phyloP scores from a whole-genome alignment of 2,329 filamentous ascomycete species.

The Cordyceps farinosa region DNA sequence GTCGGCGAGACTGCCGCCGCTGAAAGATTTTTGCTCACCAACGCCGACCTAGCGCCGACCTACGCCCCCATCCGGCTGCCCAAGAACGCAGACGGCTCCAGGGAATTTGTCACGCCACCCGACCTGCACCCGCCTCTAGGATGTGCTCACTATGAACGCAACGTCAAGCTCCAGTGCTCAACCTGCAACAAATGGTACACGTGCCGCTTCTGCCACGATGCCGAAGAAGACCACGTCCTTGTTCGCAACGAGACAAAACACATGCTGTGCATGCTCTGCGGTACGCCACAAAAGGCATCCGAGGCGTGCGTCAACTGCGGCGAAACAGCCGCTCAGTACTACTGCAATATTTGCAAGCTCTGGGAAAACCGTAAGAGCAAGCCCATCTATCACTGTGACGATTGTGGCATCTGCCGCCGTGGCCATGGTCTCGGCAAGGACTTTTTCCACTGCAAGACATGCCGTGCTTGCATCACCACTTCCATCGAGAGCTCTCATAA shows the following conservation, averaged over 20 bases:
- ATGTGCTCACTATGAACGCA: conserved; percentile 89
- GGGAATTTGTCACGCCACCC: conserved; percentile 26
- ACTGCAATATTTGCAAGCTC: conserved; percentile 89
- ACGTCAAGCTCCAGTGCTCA: conserved; percentile 92
- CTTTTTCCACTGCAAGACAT: conserved; percentile 98
- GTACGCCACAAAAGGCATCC: conserved; percentile 74
- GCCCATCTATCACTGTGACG: conserved; percentile 91
- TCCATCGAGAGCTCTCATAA: conserved; percentile 80
- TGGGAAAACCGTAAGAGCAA: conserved; percentile 94
- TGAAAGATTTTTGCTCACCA: conserved; percentile 49
- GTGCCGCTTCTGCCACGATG: conserved; percentile 91
- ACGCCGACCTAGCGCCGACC: conserved; percentile 63
- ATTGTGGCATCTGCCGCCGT: conserved; percentile 92
- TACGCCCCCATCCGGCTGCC: conserved; percentile 55
- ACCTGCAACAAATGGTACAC: conserved; percentile 91
- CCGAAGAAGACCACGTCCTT: conserved; percentile 72
- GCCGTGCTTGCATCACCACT: conserved; percentile 91
- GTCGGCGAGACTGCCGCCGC: conserved; percentile 36
- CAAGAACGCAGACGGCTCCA: conserved; percentile 43
- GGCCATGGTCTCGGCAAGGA: conserved; percentile 92
- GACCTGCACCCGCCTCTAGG: conserved; percentile 56
- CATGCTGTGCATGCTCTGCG: conserved; percentile 97
- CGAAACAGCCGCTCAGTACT: conserved; percentile 78
- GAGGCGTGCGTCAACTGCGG: conserved; percentile 77
- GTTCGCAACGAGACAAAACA: conserved; percentile 81